Evolutionary conservation across 2,329 filamentous ascomycete genomes (phyloP).

Genomic region (Davidsoniella virescens): DNA sequence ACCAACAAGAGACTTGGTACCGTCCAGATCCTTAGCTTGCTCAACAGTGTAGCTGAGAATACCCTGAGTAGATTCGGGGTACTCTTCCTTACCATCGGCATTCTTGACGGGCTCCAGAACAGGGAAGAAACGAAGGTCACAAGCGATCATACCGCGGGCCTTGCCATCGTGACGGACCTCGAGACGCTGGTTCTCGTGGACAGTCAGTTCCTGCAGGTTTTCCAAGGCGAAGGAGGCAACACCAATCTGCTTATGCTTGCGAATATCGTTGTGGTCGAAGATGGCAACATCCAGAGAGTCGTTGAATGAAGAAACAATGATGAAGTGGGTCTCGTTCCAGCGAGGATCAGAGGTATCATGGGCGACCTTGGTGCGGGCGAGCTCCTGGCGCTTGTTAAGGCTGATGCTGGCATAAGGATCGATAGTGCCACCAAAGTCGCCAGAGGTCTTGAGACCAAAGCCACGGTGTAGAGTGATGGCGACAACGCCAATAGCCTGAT

Average conservation of each 20-base stretch:
- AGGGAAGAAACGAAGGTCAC: conserved; percentile 89
- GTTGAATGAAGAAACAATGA: conserved; percentile 81
- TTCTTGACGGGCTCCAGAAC: conserved; percentile 40
- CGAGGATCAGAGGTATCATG: conserved; percentile 71
- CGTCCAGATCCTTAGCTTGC: conserved; percentile 90
- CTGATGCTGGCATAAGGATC: conserved; percentile 82
- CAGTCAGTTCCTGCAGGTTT: conserved; percentile 56
- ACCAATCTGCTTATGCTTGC: conserved; percentile 88
- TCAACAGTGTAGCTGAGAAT: conserved; percentile 88
- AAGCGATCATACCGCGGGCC: conserved; percentile 59
- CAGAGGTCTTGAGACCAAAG: conserved; percentile 81
- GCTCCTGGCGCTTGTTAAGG: conserved; percentile 63
- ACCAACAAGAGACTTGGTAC: conserved; percentile 79
- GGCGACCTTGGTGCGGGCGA: conserved; percentile 79
- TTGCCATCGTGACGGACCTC: conserved; percentile 78
- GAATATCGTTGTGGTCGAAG: conserved; percentile 87
- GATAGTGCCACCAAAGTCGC: conserved; percentile 80
- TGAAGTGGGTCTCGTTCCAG: conserved; percentile 94
- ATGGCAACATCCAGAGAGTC: conserved; percentile 73
- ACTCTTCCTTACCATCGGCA: conserved; percentile 61
- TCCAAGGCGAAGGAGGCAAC: conserved; percentile 74
- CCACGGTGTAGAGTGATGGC: conserved; percentile 85
- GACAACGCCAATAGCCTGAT: conserved; percentile 88
- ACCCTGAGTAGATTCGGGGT: conserved; percentile 78
- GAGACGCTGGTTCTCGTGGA: conserved; percentile 70